Base-by-base conservation (phyloP, 257 asterid genomes). In the Capsicum pubescens region DNA sequence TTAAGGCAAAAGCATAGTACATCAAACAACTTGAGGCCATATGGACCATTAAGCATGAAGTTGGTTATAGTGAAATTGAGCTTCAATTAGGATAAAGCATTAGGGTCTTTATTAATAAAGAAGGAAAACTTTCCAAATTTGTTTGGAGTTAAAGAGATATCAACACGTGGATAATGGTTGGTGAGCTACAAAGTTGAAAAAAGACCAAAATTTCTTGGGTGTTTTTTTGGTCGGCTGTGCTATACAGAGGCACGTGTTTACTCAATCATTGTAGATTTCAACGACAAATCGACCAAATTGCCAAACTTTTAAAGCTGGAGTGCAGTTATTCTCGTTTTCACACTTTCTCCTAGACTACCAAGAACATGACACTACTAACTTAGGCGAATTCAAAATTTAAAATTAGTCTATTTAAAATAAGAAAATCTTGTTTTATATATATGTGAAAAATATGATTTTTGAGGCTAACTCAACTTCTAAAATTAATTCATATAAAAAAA, bases 171-270 rank as follows among this genome's bases (percentile, higher is more conserved):
- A n/a, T 83, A 42, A 7, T 13, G 92, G 98, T 92, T 87, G 99
- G 85, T 93, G 94, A 92, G 88, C 97, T 87, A 88, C 88, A 89
- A 86, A 15, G 93, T 92, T 95, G 96, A 93, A 88, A 92, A 90
- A 84, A 54, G 64, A 77, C 64, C 82, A 77, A 77, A 19, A 76
- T 76, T 76, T 54, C 63, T 76, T 76, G 50, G 50, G 54, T 7
- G 2, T 50, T 50, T 74, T 72, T 74, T 50, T 32, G 82, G 82
- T 77, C 82, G 82, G 64, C 14, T 77, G 3, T 77, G 50, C 19
- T 55, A 77, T 54, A 26, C 14, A 26, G 42, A 6, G 50, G 16
- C 82, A 77, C 64, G 82, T 77, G 82, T 77, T 54, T 32, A 54
- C 26, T 54, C 2, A 7, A 32, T 26, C 50, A 7, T 77, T 77